phyloP scores from a whole-genome alignment of 371 early-diverging fungal species.

The Nematocida ironsii region DNA sequence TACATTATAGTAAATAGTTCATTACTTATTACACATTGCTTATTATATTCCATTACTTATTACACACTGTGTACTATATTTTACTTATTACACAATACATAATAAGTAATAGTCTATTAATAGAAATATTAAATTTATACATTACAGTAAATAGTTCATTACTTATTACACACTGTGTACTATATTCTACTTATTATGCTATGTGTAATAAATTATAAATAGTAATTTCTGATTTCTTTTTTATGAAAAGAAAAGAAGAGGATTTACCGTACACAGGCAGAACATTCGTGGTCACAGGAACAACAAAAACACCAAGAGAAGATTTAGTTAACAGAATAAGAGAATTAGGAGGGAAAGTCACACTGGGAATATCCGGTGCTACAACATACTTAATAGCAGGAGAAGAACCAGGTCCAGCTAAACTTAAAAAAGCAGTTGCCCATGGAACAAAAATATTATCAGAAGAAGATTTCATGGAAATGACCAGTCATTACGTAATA shows the following conservation, averaged over 20 bases:
- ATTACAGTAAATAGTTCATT: too few species aligned
- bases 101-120: background rate
- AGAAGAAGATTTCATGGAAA: constrained; percentile 81
- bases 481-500: constrained; percentile 71
- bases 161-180: too few species aligned
- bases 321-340: constrained; percentile 36
- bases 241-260: constrained; percentile 54
- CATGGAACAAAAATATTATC: constrained; percentile 75
- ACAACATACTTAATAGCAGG: constrained; percentile 86
- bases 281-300: constrained; percentile 49
- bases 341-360: constrained; percentile 74
- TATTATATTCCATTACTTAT: too few species aligned
- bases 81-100: too few species aligned
- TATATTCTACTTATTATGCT: too few species aligned
- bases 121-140: background rate
- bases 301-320: constrained; percentile 31
- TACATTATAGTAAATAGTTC: too few species aligned
- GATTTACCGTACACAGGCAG: constrained; percentile 31
- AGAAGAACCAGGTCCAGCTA: constrained; percentile 81
- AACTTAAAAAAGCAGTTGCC: constrained; percentile 78
- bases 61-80: too few species aligned
- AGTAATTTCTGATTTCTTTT: constrained; percentile 1
- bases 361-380: constrained; percentile 77
- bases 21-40: too few species aligned
- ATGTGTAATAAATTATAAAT: too few species aligned